phyloP scores from a whole-genome alignment of 257 asterid genomes.

The Nicotiana noctiflora region DNA sequence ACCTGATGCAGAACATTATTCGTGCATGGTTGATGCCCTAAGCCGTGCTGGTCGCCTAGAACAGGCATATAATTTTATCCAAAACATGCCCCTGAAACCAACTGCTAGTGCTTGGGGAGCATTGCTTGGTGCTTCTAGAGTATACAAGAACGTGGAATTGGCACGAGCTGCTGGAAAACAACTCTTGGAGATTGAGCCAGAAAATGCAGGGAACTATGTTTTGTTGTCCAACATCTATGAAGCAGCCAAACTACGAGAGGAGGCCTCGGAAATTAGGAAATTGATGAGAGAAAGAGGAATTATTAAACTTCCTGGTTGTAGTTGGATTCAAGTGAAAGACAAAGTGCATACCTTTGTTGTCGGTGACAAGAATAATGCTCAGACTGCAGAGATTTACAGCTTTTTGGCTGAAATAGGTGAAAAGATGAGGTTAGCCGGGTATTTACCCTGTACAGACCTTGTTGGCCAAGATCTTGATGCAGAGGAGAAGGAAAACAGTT shows the following conservation, averaged over 20 bases:
- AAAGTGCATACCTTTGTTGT: slow-evolving; percentile 52
- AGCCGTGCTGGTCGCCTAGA: slow-evolving; percentile 63
- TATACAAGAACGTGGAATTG: slow-evolving; percentile 47
- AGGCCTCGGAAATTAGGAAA: slow-evolving; percentile 54
- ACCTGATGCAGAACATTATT: slow-evolving; percentile 60
- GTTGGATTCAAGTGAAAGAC: slow-evolving; percentile 61
- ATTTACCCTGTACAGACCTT: slow-evolving; percentile 44
- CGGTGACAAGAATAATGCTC: slow-evolving; percentile 41
- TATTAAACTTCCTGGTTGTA: slow-evolving; percentile 60
- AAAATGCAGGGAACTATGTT: slow-evolving; percentile 62
- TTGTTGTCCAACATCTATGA: slow-evolving; percentile 55
- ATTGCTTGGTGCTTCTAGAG: slow-evolving; percentile 62
- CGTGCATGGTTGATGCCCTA: slow-evolving; percentile 63
- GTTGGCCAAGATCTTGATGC: slow-evolving; percentile 63
- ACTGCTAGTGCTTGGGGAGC: slow-evolving; percentile 75
- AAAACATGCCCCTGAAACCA: slow-evolving; percentile 53
- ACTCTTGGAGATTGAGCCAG: slow-evolving; percentile 54
- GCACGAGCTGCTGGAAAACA: slow-evolving; percentile 50
- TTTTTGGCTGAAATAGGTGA: slow-evolving; percentile 46
- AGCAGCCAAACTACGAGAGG: slow-evolving; percentile 51
- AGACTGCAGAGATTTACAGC: slow-evolving; percentile 26
- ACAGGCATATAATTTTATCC: slow-evolving; percentile 56
- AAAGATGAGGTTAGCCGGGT: slow-evolving; percentile 54
- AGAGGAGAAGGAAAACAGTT: slow-evolving; percentile 58
- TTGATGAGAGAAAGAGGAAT: slow-evolving; percentile 66